Base-by-base conservation (phyloP, 108 stramenopile species). In the Mediolabrus comicus region DNA sequence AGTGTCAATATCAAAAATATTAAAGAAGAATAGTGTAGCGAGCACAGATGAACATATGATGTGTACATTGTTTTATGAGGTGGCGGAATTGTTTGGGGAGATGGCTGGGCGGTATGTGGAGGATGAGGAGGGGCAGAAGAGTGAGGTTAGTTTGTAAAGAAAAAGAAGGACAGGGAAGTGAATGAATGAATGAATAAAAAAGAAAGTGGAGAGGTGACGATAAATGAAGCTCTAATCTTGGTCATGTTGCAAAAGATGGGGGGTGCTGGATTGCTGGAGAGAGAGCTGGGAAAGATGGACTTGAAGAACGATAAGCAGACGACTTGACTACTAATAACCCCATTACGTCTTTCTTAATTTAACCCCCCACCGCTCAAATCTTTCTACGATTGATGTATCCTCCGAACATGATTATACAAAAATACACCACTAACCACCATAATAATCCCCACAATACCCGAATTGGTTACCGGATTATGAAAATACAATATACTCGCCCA, bases 41-140 rank as follows among this genome's bases (percentile, higher is more conserved):
- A 60, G 71, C 51, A 80, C 79, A 14, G 79, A 80, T 69, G 79
- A 80, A 41, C 79, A 80, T 65, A 80, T 80, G 71, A 80, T 80
- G 79, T 68, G 67, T 38, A 73, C 79, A 8, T 27, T 80, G 43
- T 80, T 80, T 65, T 67, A 68, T 25, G 79, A 80, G 68, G 79
- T 80, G 53, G 71, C 79, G 62, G 79, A 72, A 56, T 53, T 80
- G 56, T 80, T 80, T 59, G 66, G 79, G 57, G 66, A 64, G 62
- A 80, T 80, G 79, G 79, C 71, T 3, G 67, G 62, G 34, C 52
- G 54, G 29, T 80, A 80, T 65, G 57, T 73, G 3, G 77, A 78
- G 33, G 57, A 72, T 43, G 63, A 31, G n/a, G 68, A 53, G 25
- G 67, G 72, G 59, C 56, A 69, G 51, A 51, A 58, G 46, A 72